These are phyloP conservation scores for Leucocoprinus leucothites DNA, from an alignment of 768 basidiomycete species.

Conservation along the genomic window DNA sequence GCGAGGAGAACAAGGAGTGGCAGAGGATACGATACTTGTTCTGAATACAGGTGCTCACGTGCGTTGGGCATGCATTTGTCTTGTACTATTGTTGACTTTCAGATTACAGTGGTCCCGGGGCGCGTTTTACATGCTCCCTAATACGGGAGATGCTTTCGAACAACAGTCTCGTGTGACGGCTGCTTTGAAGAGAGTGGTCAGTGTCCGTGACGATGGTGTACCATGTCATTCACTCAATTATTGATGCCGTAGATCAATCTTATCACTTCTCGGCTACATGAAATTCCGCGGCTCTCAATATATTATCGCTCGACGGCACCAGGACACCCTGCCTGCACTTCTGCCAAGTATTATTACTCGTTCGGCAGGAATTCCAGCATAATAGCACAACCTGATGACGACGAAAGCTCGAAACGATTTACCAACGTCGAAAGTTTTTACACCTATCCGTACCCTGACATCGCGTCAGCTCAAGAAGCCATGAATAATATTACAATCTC, in stretches of 20 bases:
- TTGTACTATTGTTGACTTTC: too few species aligned
- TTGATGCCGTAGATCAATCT: background rate
- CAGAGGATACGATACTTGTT: conserved; percentile 15
- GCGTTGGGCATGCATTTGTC: background rate
- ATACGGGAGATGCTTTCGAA: background rate
- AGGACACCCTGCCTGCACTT: conserved; percentile 14
- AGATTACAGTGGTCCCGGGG: conserved; percentile 16
- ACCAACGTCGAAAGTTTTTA: conserved; percentile 2
- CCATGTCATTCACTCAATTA: background rate
- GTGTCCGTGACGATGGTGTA: background rate
- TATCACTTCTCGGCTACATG: conserved; percentile 1
- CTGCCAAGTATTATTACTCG: conserved; percentile 3
- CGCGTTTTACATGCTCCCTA: conserved; percentile 17
- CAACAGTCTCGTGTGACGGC: conserved; percentile 11
- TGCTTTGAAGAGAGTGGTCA: conserved; percentile 15
- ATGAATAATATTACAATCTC: conserved; percentile 2
- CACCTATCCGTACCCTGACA: conserved; percentile 7
- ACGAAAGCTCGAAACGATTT: conserved; percentile 1
- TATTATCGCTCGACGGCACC: conserved; percentile 16
- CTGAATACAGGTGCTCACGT: conserved; percentile 17
- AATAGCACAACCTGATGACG: background rate
- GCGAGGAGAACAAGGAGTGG: conserved; percentile 13
- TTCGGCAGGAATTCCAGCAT: background rate
- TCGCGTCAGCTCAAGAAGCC: background rate
- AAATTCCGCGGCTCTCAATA: conserved; percentile 9